Conservation (phyloP, 768 basidiomycete species). For the Lyophyllum shimeji region DNA sequence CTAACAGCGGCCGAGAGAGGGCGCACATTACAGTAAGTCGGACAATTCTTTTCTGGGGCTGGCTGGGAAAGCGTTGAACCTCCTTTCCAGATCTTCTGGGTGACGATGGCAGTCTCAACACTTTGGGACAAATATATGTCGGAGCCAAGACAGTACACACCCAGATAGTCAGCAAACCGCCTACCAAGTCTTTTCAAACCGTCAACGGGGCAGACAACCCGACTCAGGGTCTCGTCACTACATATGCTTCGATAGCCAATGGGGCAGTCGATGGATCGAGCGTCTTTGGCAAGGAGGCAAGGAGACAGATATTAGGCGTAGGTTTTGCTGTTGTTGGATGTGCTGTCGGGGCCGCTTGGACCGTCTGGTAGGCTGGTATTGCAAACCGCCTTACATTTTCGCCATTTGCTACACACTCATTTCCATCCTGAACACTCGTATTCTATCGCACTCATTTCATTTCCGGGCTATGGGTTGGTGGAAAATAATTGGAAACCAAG, state of each 20-base stretch:
- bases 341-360: constrained; percentile 16
- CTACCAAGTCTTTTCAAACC: constrained; percentile 30
- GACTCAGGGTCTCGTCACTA: constrained; percentile 33
- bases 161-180: constrained; percentile 25
- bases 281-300: constrained; percentile 12
- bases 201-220: constrained; percentile 36
- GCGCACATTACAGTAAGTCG: constrained; percentile 41
- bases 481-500: background rate
- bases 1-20: constrained; percentile 38
- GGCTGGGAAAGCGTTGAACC: background rate
- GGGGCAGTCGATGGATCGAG: constrained; percentile 14
- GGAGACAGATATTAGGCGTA: constrained; percentile 7
- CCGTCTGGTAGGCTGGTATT: constrained; percentile 12
- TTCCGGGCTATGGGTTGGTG: background rate
- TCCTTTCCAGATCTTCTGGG: constrained; percentile 37
- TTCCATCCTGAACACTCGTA: background rate
- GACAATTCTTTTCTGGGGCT: background rate
- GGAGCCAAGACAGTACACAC: constrained; percentile 46
- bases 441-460: background rate
- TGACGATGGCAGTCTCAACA: constrained; percentile 43
- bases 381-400: background rate
- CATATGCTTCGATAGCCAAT: constrained; percentile 27
- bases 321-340: constrained; percentile 11
- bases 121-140: constrained; percentile 44
- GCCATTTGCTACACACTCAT: background rate